Evolutionary conservation across 2,329 filamentous ascomycete species (phyloP).

Genomic region (Nigrograna mackinnonii): DNA sequence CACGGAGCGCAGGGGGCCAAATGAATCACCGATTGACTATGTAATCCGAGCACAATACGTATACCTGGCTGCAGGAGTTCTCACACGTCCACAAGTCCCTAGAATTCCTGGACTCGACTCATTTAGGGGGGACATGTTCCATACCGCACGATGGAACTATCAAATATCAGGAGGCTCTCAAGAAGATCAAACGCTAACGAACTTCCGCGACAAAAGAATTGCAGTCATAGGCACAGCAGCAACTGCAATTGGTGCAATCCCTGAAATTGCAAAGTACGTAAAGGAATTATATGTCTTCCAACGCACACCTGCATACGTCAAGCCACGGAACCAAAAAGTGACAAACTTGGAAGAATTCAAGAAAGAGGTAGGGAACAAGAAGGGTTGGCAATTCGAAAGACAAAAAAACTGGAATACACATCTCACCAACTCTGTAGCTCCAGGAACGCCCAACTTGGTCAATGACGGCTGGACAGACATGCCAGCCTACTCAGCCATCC

Average conservation of each 20-base stretch:
- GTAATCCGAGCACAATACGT: neutral
- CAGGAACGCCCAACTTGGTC: neutral
- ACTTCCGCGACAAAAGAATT: slow-evolving; percentile 39
- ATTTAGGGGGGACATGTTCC: slow-evolving; percentile 27
- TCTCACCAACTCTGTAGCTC: too few species aligned
- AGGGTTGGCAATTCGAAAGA: neutral
- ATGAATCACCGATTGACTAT: too few species aligned
- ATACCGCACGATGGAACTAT: slow-evolving; percentile 48
- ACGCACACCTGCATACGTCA: slow-evolving; percentile 41
- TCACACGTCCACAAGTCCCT: neutral
- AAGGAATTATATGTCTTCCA: slow-evolving; percentile 45
- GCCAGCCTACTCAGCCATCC: neutral
- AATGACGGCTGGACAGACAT: neutral
- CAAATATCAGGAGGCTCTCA: slow-evolving; percentile 40
- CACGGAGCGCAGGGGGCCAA: neutral
- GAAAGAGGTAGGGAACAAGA: neutral
- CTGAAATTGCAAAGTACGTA: slow-evolving; percentile 38
- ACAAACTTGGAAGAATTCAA: slow-evolving; percentile 36
- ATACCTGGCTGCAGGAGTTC: neutral
- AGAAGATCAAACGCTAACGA: slow-evolving; percentile 21
- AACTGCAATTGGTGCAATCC: slow-evolving; percentile 44
- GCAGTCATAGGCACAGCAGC: slow-evolving; percentile 49
- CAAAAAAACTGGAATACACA: too few species aligned
- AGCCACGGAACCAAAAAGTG: slow-evolving; percentile 30
- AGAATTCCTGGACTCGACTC: neutral